A percentile compares a stretch with the other conserved stretches of the same genome.
Conservation (phyloP, 176 grass and related monocot species). For the Phoenix roebelenii region DNA sequence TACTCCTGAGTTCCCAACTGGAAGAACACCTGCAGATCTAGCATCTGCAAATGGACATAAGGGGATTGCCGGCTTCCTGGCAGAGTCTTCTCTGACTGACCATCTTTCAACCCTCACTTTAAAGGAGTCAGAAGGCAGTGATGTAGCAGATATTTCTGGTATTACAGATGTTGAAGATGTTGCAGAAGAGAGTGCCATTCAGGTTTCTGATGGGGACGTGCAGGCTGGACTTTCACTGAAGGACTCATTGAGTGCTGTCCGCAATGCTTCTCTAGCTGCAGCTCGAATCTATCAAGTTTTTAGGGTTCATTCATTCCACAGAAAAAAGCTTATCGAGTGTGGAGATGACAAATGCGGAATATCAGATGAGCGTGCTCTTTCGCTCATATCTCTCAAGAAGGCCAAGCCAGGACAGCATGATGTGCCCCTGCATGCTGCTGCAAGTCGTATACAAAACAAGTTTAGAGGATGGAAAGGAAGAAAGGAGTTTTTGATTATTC, state of each 20-base stretch:
- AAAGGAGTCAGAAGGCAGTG: conserved; percentile 52
- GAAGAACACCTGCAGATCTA: conserved; percentile 93
- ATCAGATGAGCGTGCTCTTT: conserved; percentile 69
- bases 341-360: conserved; percentile 68
- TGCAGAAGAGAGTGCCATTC: conserved; percentile 29
- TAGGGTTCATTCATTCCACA: conserved; percentile 89
- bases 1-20: conserved; percentile 63
- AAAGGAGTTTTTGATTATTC: conserved; percentile 88
- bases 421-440: conserved; percentile 56
- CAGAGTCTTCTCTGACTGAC: conserved; percentile 88
- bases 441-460: conserved; percentile 93
- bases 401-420: conserved; percentile 50
- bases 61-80: conserved; percentile 94
- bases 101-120: conserved; percentile 74
- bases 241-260: conserved; percentile 83
- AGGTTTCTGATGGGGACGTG: conserved; percentile 31
- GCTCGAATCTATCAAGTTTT: conserved; percentile 97
- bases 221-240: conserved; percentile 53
- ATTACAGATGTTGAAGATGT: conserved; percentile 22
- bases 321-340: conserved; percentile 82
- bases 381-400: conserved; percentile 65
- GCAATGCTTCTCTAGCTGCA: conserved; percentile 93
- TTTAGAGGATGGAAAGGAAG: conserved; percentile 98
- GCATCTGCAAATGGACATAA: conserved; percentile 93
- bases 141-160: conserved; percentile 34